Percentiles rank a stretch among this genome's conserved stretches.
phyloP scores from a whole-genome alignment of 2,329 filamentous ascomycete species.

The Fusarium nisikadoi region DNA sequence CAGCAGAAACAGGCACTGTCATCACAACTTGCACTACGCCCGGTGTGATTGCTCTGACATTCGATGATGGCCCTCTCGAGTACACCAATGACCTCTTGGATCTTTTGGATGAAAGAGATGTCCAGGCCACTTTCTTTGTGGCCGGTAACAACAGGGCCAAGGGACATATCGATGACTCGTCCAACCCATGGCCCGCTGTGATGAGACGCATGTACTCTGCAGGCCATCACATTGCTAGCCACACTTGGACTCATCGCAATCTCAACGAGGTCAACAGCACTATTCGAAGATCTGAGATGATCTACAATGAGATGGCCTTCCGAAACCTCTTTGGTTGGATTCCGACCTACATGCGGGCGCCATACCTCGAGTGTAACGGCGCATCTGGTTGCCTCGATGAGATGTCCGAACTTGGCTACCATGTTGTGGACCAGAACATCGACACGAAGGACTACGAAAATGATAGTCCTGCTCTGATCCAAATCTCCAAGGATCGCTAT shows the following conservation, averaged over 20 bases:
- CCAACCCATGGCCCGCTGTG: constrained; percentile 49
- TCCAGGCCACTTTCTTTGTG: constrained; percentile 56
- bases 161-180: constrained; percentile 53
- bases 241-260: constrained; percentile 60
- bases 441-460: constrained; percentile 71
- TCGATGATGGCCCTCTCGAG: constrained; percentile 58
- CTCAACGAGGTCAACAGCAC: constrained; percentile 51
- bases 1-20: constrained; percentile 41
- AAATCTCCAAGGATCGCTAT: constrained; percentile 55
- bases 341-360: constrained; percentile 58
- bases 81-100: constrained; percentile 57
- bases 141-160: constrained; percentile 56
- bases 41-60: constrained; percentile 57
- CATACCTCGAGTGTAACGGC: constrained; percentile 56
- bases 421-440: constrained; percentile 66
- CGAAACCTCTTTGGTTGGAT: constrained; percentile 55
- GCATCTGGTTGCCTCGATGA: constrained; percentile 53
- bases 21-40: constrained; percentile 51
- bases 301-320: constrained; percentile 58
- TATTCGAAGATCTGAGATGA: constrained; percentile 53
- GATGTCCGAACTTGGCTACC: constrained; percentile 60
- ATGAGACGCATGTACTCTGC: constrained; percentile 54
- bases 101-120: constrained; percentile 45
- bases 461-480: constrained; percentile 60
- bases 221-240: constrained; percentile 60